Percentiles rank a stretch among this genome's conserved stretches.
Evolutionary conservation across 2,329 filamentous ascomycete genomes (phyloP).

Genomic region (Penicillium sp.): DNA sequence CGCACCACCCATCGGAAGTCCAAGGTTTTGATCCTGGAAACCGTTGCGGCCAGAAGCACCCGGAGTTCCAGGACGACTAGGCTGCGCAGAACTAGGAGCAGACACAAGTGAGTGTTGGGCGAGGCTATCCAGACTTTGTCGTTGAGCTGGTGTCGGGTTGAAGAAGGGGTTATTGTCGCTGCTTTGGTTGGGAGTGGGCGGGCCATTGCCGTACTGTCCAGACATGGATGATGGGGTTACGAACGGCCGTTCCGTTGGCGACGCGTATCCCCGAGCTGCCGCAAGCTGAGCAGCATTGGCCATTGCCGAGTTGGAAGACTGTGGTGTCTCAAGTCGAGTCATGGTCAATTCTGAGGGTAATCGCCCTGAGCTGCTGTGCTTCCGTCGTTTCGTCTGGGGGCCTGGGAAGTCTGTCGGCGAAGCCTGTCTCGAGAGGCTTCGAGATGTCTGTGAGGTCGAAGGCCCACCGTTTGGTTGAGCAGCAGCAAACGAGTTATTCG

Average conservation of each 20-base stretch:
- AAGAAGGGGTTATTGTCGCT: slow-evolving; percentile 65
- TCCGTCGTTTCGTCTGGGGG: slow-evolving; percentile 78
- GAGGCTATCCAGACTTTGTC: slow-evolving; percentile 68
- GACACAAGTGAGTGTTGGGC: slow-evolving; percentile 70
- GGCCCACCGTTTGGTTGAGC: slow-evolving; percentile 41
- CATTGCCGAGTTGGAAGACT: slow-evolving; percentile 46
- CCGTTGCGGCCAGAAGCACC: slow-evolving; percentile 49
- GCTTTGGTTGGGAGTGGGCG: slow-evolving; percentile 66
- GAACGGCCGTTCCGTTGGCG: slow-evolving; percentile 52
- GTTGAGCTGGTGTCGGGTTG: slow-evolving; percentile 58
- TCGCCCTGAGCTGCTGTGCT: slow-evolving; percentile 71
- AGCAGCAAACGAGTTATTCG: slow-evolving; percentile 44
- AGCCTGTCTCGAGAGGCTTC: slow-evolving; percentile 71
- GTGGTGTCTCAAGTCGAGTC: slow-evolving; percentile 74
- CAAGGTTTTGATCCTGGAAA: slow-evolving; percentile 42
- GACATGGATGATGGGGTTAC: slow-evolving; percentile 47
- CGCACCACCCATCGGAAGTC: slow-evolving; percentile 43
- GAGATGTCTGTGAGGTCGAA: slow-evolving; percentile 59
- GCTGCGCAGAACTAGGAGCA: slow-evolving; percentile 71
- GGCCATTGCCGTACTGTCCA: slow-evolving; percentile 61
- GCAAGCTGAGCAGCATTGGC: slow-evolving; percentile 48
- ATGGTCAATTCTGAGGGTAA: slow-evolving; percentile 76
- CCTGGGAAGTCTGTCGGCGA: slow-evolving; percentile 70
- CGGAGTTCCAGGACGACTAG: slow-evolving; percentile 79
- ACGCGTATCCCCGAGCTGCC: slow-evolving; percentile 39